Percentiles rank a stretch among this genome's conserved stretches.
phyloP scores from a whole-genome alignment of 1,284 basidiomycete species.

The Cutaneotrichosporon sp. region DNA sequence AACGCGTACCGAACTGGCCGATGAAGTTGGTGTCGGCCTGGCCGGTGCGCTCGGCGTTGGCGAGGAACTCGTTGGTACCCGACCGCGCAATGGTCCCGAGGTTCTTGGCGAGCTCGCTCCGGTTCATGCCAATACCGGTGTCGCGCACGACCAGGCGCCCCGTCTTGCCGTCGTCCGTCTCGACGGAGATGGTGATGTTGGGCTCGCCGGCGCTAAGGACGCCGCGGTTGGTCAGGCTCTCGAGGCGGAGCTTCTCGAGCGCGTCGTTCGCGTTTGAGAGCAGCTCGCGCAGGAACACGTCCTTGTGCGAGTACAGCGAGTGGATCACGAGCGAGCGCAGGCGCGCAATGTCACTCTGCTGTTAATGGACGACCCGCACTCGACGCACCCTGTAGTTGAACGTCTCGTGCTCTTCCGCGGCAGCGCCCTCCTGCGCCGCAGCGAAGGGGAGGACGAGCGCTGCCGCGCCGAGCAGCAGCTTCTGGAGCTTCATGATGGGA shows the following conservation, averaged over 20 bases:
- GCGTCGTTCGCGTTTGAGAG: conserved; percentile 95
- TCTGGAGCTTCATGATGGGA: conserved; percentile 30
- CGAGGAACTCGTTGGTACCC: conserved; percentile 88
- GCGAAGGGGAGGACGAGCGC: conserved; percentile 58
- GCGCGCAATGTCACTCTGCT: conserved; percentile 87
- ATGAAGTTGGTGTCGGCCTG: conserved; percentile 73
- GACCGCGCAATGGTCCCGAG: conserved; percentile 91
- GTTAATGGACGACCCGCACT: not conserved
- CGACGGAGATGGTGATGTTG: conserved; percentile 83
- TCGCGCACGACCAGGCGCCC: conserved; percentile 79
- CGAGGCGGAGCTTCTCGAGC: conserved; percentile 85
- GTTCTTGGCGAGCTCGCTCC: conserved; percentile 69
- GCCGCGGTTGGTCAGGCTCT: conserved; percentile 73
- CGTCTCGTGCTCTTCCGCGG: conserved; percentile 58
- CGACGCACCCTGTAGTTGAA: conserved; percentile 70
- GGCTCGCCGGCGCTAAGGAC: conserved; percentile 64
- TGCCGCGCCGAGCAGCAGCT: conserved; percentile 22
- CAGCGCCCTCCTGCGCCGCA: conserved; percentile 60
- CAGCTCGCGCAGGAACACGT: conserved; percentile 89
- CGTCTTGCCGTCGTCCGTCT: conserved; percentile 68
- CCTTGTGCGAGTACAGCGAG: conserved; percentile 61
- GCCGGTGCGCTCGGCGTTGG: conserved; percentile 59
- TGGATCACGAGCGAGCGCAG: conserved; percentile 90
- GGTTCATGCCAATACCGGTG: conserved; percentile 90
- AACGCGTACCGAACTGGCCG: conserved; percentile 76